These are phyloP conservation scores for Ophiostoma piceae DNA, from an alignment of 2,329 filamentous ascomycete species.

Conservation along the genomic window DNA sequence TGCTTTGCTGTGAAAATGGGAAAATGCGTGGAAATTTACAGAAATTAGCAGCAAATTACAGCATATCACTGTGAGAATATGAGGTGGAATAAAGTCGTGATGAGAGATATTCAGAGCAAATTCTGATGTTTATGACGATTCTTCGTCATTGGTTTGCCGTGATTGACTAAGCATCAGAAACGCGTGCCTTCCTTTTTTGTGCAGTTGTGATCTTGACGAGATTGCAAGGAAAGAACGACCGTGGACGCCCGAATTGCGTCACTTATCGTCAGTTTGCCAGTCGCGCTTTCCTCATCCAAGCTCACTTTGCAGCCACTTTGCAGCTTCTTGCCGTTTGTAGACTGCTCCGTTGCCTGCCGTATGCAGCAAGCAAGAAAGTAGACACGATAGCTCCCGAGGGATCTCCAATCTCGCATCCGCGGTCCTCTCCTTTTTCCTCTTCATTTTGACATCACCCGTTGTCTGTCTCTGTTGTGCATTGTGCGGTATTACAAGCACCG, in stretches of 20 bases:
- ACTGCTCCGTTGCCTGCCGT: neutral
- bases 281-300: conserved; percentile 12
- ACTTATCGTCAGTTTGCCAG: neutral
- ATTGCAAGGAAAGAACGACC: neutral
- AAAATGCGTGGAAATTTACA: neutral
- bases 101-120: neutral
- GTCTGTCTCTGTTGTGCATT: neutral
- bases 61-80: neutral
- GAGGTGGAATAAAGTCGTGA: neutral
- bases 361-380: neutral
- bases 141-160: neutral
- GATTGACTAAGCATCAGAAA: neutral
- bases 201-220: neutral
- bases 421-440: neutral
- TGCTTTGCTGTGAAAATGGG: neutral
- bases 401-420: neutral
- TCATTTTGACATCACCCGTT: neutral
- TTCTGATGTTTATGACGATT: neutral
- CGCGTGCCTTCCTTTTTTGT: neutral
- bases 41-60: neutral
- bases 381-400: neutral
- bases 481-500: no score
- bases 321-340: conserved; percentile 4
- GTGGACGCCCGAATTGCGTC: neutral
- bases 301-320: neutral